phyloP scores from a whole-genome alignment of 495 filamentous ascomycete genomes.

The Viridothelium virens region DNA sequence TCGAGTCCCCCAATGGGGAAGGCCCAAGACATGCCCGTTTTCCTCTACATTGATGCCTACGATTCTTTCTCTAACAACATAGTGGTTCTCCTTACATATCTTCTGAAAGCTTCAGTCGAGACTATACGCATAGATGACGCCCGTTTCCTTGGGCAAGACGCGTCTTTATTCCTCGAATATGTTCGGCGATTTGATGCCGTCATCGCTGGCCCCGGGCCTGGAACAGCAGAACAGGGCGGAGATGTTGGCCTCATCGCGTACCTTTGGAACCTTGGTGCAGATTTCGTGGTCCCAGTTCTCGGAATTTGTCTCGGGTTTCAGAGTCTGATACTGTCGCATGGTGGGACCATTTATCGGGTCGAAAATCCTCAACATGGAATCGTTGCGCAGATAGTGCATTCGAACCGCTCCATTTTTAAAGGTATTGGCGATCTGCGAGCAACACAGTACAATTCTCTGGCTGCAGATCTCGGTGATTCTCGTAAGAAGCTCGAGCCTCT shows the following conservation, averaged over 20 bases:
- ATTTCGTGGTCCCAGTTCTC: conserved; percentile 60
- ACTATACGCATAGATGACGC: conserved; percentile 45
- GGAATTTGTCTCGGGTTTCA: conserved; percentile 94
- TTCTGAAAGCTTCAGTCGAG: conserved; percentile 56
- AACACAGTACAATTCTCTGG: conserved; percentile 83
- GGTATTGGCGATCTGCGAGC: conserved; percentile 45
- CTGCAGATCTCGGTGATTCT: conserved; percentile 39
- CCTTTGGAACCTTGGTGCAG: conserved; percentile 60
- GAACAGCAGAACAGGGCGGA: conserved; percentile 43
- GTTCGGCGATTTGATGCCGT: conserved; percentile 63
- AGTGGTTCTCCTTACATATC: conserved; percentile 62
- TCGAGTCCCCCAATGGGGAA: too few species aligned
- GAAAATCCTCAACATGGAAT: conserved; percentile 72
- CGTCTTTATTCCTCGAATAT: conserved; percentile 31
- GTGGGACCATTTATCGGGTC: conserved; percentile 56
- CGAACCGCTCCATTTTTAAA: conserved; percentile 44
- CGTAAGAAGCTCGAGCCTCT: conserved; percentile 49
- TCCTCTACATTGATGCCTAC: conserved; percentile 82
- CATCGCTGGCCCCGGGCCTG: conserved; percentile 74
- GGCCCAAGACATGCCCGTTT: neutral
- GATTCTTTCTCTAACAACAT: conserved; percentile 97
- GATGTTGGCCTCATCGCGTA: conserved; percentile 76
- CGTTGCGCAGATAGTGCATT: conserved; percentile 54
- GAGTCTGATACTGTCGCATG: conserved; percentile 61
- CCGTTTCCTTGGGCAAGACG: conserved; percentile 20